These are phyloP conservation scores for Fusarium nurragi DNA, from an alignment of 2,329 filamentous ascomycete genomes.

Conservation along the genomic window DNA sequence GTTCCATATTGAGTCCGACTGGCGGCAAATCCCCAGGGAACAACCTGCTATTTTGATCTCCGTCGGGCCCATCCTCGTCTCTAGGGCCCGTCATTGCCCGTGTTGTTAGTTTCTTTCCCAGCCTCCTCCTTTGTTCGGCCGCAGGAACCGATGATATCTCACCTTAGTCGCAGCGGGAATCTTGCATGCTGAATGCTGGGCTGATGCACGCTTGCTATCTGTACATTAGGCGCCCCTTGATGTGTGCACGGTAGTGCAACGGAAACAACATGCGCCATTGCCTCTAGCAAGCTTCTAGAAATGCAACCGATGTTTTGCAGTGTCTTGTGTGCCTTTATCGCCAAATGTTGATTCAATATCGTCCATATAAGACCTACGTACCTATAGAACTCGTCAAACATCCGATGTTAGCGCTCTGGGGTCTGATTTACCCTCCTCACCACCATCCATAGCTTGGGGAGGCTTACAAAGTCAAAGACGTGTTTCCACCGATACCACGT, in stretches of 20 bases:
- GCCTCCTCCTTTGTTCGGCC: conserved; percentile 23
- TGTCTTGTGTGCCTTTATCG: conserved; percentile 17
- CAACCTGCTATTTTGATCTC: conserved; percentile 12
- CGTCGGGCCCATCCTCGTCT: conserved; percentile 9
- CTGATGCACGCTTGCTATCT: conserved; percentile 30
- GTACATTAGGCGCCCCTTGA: conserved; percentile 26
- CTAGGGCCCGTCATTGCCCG: conserved; percentile 1
- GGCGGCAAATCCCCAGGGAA: conserved; percentile 23
- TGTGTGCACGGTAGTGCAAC: conserved; percentile 25
- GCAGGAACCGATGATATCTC: conserved; percentile 32
- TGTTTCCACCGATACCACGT: not conserved
- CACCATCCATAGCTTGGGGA: not conserved
- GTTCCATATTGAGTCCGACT: conserved; percentile 3
- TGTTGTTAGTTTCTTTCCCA: conserved; percentile 9
- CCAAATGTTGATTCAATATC: conserved; percentile 18
- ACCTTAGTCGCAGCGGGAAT: conserved; percentile 43
- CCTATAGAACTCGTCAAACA: not conserved
- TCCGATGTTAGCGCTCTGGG: not conserved
- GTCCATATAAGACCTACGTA: not conserved
- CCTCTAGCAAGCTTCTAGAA: conserved; percentile 29
- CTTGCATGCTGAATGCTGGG: conserved; percentile 41
- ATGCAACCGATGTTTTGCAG: conserved; percentile 16
- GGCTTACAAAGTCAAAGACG: not conserved
- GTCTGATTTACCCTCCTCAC: not conserved
- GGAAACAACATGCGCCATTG: conserved; percentile 25